Evolutionary conservation across 345 rosid species (phyloP).

Genomic region (Hibiscus tridactylites): DNA sequence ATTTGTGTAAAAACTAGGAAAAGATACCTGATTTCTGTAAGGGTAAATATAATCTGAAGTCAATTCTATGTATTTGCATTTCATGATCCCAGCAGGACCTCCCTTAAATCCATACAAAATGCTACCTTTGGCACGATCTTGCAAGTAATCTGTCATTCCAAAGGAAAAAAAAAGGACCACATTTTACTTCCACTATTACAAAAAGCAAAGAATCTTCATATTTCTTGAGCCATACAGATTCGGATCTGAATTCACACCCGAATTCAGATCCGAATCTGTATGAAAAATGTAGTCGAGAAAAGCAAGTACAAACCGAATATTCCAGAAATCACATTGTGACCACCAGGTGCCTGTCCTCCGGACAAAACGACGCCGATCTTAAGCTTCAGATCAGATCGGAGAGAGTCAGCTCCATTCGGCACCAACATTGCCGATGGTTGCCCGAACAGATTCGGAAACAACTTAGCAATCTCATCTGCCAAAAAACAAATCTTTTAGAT

Average conservation of each 20-base stretch:
- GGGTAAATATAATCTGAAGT: slow-evolving; percentile 66
- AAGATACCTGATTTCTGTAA: slow-evolving; percentile 76
- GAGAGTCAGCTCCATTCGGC: slow-evolving; percentile 28
- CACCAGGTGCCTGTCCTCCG: slow-evolving; percentile 99
- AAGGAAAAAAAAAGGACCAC: neutral
- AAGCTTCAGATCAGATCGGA: slow-evolving; percentile 39
- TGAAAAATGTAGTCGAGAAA: neutral
- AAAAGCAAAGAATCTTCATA: neutral
- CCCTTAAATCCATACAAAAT: slow-evolving; percentile 76
- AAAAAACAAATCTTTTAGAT: neutral
- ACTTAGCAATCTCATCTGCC: slow-evolving; percentile 78
- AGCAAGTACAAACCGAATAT: slow-evolving; percentile 51
- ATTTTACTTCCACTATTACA: neutral
- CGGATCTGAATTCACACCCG: no score
- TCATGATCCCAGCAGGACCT: slow-evolving; percentile 99
- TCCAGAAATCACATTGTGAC: slow-evolving; percentile 94
- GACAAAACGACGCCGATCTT: slow-evolving; percentile 93
- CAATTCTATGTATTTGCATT: slow-evolving; percentile 70
- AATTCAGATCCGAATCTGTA: no score
- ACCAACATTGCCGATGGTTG: slow-evolving; percentile 71
- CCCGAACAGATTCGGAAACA: slow-evolving; percentile 79
- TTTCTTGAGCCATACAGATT: no score
- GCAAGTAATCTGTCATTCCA: slow-evolving; percentile 61
- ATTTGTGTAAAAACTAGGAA: neutral
- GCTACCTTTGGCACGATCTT: slow-evolving; percentile 70